Evolutionary conservation across 129 eudicot genomes (phyloP).

Genomic region (Escallonia rubra): DNA sequence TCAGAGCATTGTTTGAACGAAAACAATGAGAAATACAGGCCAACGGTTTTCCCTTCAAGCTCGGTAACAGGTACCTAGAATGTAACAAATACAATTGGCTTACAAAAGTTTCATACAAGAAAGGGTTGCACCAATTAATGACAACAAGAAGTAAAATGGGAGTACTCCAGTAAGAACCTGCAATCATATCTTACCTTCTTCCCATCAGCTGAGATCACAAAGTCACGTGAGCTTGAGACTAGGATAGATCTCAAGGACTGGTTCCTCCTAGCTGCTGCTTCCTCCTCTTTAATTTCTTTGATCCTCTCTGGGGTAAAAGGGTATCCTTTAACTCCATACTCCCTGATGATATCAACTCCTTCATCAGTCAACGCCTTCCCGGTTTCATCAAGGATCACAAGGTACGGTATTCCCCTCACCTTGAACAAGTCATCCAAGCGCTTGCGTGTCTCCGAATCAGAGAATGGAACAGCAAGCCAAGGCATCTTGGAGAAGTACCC

Average conservation of each 20-base stretch:
- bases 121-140: background rate
- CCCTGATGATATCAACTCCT: slow-evolving; percentile 43
- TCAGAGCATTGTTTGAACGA: slow-evolving; percentile 21
- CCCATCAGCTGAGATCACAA: slow-evolving; percentile 44
- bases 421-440: slow-evolving; percentile 36
- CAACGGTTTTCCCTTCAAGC: slow-evolving; percentile 76
- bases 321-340: slow-evolving; percentile 64
- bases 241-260: slow-evolving; percentile 51
- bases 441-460: slow-evolving; percentile 47
- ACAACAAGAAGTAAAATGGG: background rate
- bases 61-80: slow-evolving; percentile 52
- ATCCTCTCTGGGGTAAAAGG: slow-evolving; percentile 60
- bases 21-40: slow-evolving; percentile 48
- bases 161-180: background rate
- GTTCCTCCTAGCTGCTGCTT: slow-evolving; percentile 55
- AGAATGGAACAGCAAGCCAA: slow-evolving; percentile 82
- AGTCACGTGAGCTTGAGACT: slow-evolving; percentile 43
- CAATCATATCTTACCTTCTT: slow-evolving; percentile 30
- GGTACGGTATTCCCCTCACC: slow-evolving; percentile 70
- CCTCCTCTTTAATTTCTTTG: slow-evolving; percentile 42
- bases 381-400: slow-evolving; percentile 48
- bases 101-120: background rate
- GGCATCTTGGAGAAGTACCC: slow-evolving; percentile 81
- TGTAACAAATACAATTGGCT: slow-evolving; percentile 3
- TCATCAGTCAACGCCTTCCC: slow-evolving; percentile 43